Conservation (phyloP, 768 basidiomycete genomes). For the Phlebiopsis gigantea region DNA sequence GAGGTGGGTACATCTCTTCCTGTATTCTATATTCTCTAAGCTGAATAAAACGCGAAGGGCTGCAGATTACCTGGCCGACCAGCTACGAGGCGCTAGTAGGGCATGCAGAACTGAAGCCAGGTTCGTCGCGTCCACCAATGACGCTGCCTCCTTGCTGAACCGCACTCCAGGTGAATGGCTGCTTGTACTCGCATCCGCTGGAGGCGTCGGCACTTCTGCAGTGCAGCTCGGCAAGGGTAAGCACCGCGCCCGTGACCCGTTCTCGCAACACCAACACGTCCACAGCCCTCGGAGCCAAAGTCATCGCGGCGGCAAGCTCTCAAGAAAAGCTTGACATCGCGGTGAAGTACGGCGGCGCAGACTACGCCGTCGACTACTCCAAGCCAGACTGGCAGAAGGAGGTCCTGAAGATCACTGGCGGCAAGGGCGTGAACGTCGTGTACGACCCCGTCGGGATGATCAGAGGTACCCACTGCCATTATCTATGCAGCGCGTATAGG, state of each 20-base stretch:
- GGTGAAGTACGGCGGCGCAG: slow-evolving; percentile 73
- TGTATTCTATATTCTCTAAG: too few relatives aligned
- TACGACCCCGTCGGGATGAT: slow-evolving; percentile 86
- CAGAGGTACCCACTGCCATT: slow-evolving; percentile 37
- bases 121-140: neutral
- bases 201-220: slow-evolving; percentile 90
- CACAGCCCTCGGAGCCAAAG: slow-evolving; percentile 81
- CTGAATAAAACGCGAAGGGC: slow-evolving; percentile 36
- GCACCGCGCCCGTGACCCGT: neutral
- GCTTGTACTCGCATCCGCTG: slow-evolving; percentile 92
- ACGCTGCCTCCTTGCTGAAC: neutral
- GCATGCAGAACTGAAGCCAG: slow-evolving; percentile 67
- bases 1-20: slow-evolving; percentile 40
- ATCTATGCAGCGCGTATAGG: neutral
- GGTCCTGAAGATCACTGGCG: slow-evolving; percentile 75
- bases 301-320: slow-evolving; percentile 90
- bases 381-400: slow-evolving; percentile 84
- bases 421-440: slow-evolving; percentile 81
- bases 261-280: neutral
- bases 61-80: slow-evolving; percentile 90
- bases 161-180: slow-evolving; percentile 70
- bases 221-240: slow-evolving; percentile 65
- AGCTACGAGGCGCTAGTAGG: slow-evolving; percentile 89
- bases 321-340: slow-evolving; percentile 75
- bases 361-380: slow-evolving; percentile 77